Evolutionary conservation across 768 basidiomycete species (phyloP), one percentile per base, ranked within the genome.

Genomic region (Pisolithus marmoratus): DNA sequence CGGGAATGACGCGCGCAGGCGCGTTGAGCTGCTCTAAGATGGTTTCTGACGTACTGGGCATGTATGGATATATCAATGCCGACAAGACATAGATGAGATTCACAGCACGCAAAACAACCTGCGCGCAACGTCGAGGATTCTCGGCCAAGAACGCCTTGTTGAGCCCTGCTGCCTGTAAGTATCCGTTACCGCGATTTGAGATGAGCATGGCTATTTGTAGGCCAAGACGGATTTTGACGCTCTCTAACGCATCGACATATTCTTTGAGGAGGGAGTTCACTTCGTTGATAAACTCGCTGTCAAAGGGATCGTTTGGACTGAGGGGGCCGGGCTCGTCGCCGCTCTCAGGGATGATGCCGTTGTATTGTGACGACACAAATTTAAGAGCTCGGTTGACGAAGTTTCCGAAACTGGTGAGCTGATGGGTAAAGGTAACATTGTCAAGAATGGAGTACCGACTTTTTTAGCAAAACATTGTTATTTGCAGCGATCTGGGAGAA

Each of bases 301-400:
- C 90, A 22, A 76, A 60, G 36, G 77, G 67, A 55, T 87, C 82
- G 54, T 85, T 82, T 15, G 81, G 76, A 8, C 86, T 82, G 44
- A 90, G 72, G 17, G 85, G 82, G 6, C 90, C 90, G 8, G 80
- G 77, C 19, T 72, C 70, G 56, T 91, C 87, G 17, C 74, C 77
- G 37, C 87, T 79, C 47, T 94, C 90, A 1, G 95, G 94, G 36
- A 98, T 76, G 40, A 86, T 70, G 46, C 88, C 70, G 49, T 83
- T 79, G 63, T 86, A 95, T 63, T 92, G 91, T 5, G 90, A 86
- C 6, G 86, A 81, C 27, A 93, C 81, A 64, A 99, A 99, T 69
- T 97, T 97, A 64, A 98, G 75, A 17, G 82, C 77, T 24, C 96
- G 87, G 69, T 99, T 99, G 57, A 98, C 89, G 60, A 96, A 98